A percentile compares a stretch with the other conserved stretches of the same genome.
Conservation (phyloP, 139 green algal species). For the Nannochloris sp. region DNA sequence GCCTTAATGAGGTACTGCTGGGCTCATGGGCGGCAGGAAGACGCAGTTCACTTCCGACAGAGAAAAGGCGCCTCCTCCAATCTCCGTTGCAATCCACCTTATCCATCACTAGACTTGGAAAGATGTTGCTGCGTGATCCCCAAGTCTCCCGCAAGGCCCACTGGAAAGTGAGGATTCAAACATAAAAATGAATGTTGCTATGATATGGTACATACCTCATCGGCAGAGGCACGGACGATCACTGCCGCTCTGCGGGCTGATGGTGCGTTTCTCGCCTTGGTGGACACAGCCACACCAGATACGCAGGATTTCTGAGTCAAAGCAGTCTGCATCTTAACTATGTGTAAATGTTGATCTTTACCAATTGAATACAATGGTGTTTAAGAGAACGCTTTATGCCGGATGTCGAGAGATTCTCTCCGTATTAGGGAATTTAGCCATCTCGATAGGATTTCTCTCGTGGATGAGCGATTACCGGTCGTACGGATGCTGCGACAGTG, state of each 20-base stretch:
- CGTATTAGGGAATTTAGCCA: too few relatives aligned
- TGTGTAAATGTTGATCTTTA: not conserved
- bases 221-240: constrained; percentile 43
- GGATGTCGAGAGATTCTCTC: too few relatives aligned
- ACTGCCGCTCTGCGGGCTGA: constrained; percentile 30
- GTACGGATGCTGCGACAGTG: too few relatives aligned
- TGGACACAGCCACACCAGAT: constrained; percentile 13
- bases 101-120: constrained; percentile 8
- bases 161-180: too few relatives aligned
- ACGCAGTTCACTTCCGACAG: constrained; percentile 1
- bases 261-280: constrained; percentile 8
- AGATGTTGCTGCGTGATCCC: too few relatives aligned
- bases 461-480: too few relatives aligned
- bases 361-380: too few relatives aligned
- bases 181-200: not conserved
- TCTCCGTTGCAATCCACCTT: not conserved
- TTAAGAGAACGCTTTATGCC: not conserved
- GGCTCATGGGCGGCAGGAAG: not conserved
- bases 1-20: not conserved
- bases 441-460: too few relatives aligned
- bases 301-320: constrained; percentile 28
- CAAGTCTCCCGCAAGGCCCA: too few relatives aligned
- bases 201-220: constrained; percentile 28
- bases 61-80: not conserved
- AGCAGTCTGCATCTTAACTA: constrained; percentile 18